These are phyloP conservation scores for Melampsora americana DNA, from an alignment of 1,284 basidiomycete genomes.

Conservation along the genomic window DNA sequence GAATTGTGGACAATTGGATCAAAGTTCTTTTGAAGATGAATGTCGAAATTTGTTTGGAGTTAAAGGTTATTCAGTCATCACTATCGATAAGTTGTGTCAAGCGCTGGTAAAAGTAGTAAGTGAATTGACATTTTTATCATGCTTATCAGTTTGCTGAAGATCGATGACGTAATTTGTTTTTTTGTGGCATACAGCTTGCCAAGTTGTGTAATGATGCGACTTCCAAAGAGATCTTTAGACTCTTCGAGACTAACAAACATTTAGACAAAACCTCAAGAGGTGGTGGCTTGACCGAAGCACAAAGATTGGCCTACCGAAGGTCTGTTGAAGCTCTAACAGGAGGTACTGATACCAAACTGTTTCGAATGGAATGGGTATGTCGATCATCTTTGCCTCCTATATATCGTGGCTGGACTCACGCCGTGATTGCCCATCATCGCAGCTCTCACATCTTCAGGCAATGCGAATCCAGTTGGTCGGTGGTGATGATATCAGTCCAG, in stretches of 20 bases:
- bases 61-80: constrained; percentile 87
- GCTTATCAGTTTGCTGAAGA: not conserved
- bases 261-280: constrained; percentile 7
- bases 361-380: constrained; percentile 51
- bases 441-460: constrained; percentile 17
- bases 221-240: constrained; percentile 29
- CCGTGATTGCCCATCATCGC: not conserved
- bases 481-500: constrained; percentile 50
- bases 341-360: constrained; percentile 51
- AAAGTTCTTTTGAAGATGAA: constrained; percentile 84
- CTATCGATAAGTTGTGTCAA: constrained; percentile 70
- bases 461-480: constrained; percentile 52
- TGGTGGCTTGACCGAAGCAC: constrained; percentile 25
- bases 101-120: constrained; percentile 40
- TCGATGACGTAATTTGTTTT: constrained; percentile 1
- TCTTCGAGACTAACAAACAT: constrained; percentile 27
- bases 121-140: not conserved
- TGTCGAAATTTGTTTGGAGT: constrained; percentile 95
- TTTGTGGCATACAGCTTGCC: constrained; percentile 23
- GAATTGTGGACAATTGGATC: constrained; percentile 68
- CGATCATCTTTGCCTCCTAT: not conserved
- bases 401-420: not conserved
- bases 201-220: constrained; percentile 24
- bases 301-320: constrained; percentile 33
- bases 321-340: constrained; percentile 40